Base-by-base conservation (phyloP, 495 filamentous ascomycete species). In the Glarea lozoyensis region DNA sequence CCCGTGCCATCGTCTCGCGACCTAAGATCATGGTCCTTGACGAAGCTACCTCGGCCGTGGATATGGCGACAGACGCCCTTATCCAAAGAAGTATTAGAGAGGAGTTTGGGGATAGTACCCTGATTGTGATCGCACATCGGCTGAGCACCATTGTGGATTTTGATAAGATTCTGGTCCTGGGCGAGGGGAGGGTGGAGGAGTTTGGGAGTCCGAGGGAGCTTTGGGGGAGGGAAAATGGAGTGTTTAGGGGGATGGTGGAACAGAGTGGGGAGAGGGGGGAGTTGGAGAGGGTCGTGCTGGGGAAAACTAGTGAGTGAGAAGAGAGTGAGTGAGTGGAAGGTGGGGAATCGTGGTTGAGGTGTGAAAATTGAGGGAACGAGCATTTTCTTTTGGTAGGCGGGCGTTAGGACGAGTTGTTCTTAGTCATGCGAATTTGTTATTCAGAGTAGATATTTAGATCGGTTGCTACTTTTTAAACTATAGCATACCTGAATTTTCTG, bases 11-110 rank as follows among this genome's bases (percentile, higher is more conserved):
- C 53, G 79, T 93, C 22, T 67, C 77, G 3, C 72, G 78, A 0
- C 85, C 86, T 10, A 84, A 84, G 52, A 81, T 95, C 46, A 82
- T 95, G 74, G 78, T 95, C 7, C 70, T 95, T 9, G 88, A 95
- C 55, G 88, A 95, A 62, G 88, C 88, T 0, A 95, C 88, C 0
- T 83, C 78, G 3, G 84, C 88, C 2, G 86, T 95, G 3, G 88
- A 94, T 60, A 88, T 86, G 80, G 74, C 79, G 27, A 92, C 85
- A 0, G 88, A 95, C 58, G 66, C 73, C 4, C 64, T 89, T 12
- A 92, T 95, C 49, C 86, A 94, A 62, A 70, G 81, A 10, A 82
- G 75, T 37, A 93, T 94, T 48, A 73, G 86, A 12, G 77, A 84
- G 36, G 84, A 88, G 57, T 93, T 92, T 42, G 71, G 67, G 7